A percentile compares a stretch with the other conserved stretches of the same genome.
Conservation (phyloP, 1,284 basidiomycete genomes). For the Cutaneotrichosporon sp. region DNA sequence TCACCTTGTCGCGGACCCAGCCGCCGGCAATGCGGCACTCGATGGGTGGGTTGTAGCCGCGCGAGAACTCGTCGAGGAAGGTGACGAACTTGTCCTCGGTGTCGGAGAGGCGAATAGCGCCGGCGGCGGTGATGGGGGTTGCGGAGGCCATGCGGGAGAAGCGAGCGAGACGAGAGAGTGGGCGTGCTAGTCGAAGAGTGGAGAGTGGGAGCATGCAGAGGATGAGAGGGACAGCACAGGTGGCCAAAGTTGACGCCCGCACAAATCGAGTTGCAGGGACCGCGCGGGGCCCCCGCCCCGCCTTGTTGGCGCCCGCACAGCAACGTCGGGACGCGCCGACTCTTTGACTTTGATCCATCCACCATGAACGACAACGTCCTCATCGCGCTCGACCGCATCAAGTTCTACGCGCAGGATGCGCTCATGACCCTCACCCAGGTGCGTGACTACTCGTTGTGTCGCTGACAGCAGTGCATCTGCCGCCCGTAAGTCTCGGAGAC, state of each 20-base stretch:
- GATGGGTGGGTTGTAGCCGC: conserved; percentile 52
- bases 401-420: conserved; percentile 42
- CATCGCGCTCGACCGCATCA: conserved; percentile 44
- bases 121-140: conserved; percentile 3
- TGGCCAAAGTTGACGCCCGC: conserved; percentile 2
- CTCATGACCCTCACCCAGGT: conserved; percentile 45
- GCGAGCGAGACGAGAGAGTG: neutral
- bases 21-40: conserved; percentile 87
- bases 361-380: conserved; percentile 43
- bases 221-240: neutral
- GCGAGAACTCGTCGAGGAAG: conserved; percentile 48
- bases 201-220: conserved; percentile 5
- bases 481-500: conserved; percentile 43
- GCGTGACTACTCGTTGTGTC: conserved; percentile 10
- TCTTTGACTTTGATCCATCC: neutral
- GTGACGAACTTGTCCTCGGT: conserved; percentile 44
- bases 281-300: conserved; percentile 1
- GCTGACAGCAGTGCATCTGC: conserved; percentile 48
- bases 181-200: neutral
- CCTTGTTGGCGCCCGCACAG: conserved; percentile 5
- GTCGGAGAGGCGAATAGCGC: conserved; percentile 14
- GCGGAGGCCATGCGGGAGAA: conserved; percentile 11
- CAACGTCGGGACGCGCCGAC: neutral
- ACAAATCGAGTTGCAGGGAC: neutral
- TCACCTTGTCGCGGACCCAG: conserved; percentile 96